Percentiles rank a stretch among this genome's conserved stretches.
Evolutionary conservation across 2,329 filamentous ascomycete species (phyloP).

Genomic region (Tolypocladium tundrense): DNA sequence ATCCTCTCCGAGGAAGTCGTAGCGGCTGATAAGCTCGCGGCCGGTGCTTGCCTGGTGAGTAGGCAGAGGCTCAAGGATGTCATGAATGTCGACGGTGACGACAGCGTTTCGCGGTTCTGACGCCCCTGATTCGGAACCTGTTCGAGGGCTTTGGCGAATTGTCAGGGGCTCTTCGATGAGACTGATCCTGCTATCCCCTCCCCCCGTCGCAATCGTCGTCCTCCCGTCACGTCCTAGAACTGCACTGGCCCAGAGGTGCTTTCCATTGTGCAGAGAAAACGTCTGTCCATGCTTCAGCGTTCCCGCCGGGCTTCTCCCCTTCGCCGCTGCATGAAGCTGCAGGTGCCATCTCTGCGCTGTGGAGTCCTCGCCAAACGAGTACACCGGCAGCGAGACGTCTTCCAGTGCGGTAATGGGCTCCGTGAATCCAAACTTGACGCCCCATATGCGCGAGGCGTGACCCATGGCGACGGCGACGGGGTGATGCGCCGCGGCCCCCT

Average conservation of each 20-base stretch:
- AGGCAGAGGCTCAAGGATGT: slow-evolving; percentile 16
- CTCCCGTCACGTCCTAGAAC: slow-evolving; percentile 18
- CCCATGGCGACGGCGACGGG: slow-evolving; percentile 69
- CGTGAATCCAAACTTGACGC: slow-evolving; percentile 53
- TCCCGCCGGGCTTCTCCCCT: slow-evolving; percentile 3
- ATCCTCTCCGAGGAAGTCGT: slow-evolving; percentile 47
- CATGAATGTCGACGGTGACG: slow-evolving; percentile 19
- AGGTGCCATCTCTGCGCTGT: slow-evolving; percentile 64
- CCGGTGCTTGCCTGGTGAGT: slow-evolving; percentile 5
- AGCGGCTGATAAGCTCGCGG: slow-evolving; percentile 44
- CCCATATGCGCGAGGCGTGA: slow-evolving; percentile 85
- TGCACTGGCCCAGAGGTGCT: slow-evolving; percentile 79
- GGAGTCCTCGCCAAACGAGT: slow-evolving; percentile 81
- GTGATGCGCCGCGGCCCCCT: slow-evolving; percentile 15
- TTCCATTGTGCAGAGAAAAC: slow-evolving; percentile 64
- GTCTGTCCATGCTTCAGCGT: slow-evolving; percentile 42
- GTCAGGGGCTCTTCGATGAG: slow-evolving; percentile 25
- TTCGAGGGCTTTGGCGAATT: background rate
- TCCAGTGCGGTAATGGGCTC: slow-evolving; percentile 5
- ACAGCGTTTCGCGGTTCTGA: slow-evolving; percentile 2
- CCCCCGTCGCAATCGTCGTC: slow-evolving; percentile 58
- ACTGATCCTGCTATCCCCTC: slow-evolving; percentile 66
- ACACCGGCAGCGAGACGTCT: slow-evolving; percentile 26
- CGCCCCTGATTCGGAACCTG: background rate
- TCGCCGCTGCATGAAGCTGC: slow-evolving; percentile 18